A percentile compares a stretch with the other conserved stretches of the same genome.
phyloP scores from a whole-genome alignment of 257 asterid genomes.

The Solanum dulcamara region DNA sequence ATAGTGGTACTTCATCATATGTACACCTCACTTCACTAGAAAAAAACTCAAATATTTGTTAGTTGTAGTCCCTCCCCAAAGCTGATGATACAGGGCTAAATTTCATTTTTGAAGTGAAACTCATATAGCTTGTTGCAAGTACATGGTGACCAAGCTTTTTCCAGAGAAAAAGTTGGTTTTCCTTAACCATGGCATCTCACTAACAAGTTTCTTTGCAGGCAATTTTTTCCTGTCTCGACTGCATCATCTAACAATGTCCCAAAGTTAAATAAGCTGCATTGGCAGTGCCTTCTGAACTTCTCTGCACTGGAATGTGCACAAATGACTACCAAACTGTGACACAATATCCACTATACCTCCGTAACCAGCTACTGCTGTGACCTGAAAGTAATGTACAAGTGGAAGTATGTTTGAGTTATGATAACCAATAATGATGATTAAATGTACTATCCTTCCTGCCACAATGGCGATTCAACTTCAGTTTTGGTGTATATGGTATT shows the following conservation, averaged over 20 bases:
- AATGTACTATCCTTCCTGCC: neutral
- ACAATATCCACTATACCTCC: slow-evolving; percentile 91
- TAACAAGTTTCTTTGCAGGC: neutral
- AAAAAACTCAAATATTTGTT: neutral
- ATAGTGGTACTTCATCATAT: neutral
- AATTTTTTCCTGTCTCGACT: neutral
- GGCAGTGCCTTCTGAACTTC: slow-evolving; percentile 23
- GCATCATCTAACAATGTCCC: neutral
- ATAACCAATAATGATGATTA: neutral
- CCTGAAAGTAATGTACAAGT: slow-evolving; percentile 31
- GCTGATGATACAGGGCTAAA: neutral
- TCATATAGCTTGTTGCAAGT: neutral
- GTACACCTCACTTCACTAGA: neutral
- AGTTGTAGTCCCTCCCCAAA: neutral
- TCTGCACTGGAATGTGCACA: slow-evolving; percentile 67
- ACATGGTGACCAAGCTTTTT: neutral
- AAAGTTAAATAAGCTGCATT: neutral
- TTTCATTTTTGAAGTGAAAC: neutral
- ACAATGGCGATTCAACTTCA: neutral
- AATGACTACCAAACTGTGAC: slow-evolving; percentile 90
- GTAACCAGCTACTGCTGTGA: slow-evolving; percentile 72
- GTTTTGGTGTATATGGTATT: neutral
- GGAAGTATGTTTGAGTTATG: neutral
- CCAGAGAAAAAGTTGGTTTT: neutral
- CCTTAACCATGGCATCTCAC: neutral